These are phyloP conservation scores for Curvularia hawaiiensis DNA, from an alignment of 2,329 filamentous ascomycete species.

Conservation along the genomic window DNA sequence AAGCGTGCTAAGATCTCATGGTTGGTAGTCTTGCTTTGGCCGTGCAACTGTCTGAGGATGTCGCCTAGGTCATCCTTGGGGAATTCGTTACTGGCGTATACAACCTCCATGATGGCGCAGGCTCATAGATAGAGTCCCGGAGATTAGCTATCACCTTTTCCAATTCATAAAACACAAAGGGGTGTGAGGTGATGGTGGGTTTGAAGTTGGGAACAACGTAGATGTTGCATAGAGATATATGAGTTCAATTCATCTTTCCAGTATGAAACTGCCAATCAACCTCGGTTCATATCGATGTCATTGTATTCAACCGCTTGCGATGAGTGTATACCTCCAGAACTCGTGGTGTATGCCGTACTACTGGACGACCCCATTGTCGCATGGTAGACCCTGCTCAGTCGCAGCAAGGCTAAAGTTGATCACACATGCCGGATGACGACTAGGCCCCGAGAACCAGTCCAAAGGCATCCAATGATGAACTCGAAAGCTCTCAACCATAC, in stretches of 20 bases:
- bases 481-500: background rate
- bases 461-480: background rate
- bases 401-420: too few species aligned
- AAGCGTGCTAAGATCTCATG: slow-evolving; percentile 50
- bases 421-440: background rate
- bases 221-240: background rate
- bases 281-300: background rate
- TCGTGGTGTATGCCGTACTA: background rate
- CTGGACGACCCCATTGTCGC: background rate
- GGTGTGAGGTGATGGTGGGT: background rate
- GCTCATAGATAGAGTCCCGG: background rate
- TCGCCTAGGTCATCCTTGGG: slow-evolving; percentile 52
- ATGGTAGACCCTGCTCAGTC: background rate
- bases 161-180: background rate
- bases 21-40: slow-evolving; percentile 48
- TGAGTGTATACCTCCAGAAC: background rate
- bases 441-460: too few species aligned
- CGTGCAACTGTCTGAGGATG: slow-evolving; percentile 49
- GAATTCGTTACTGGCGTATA: slow-evolving; percentile 57
- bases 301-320: background rate
- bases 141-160: background rate
- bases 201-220: too few species aligned
- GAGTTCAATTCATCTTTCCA: background rate
- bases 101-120: slow-evolving; percentile 35
- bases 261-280: background rate